These are phyloP conservation scores for Colletotrichum lindemuthianum DNA, from an alignment of 2,329 filamentous ascomycete species.

Conservation along the genomic window DNA sequence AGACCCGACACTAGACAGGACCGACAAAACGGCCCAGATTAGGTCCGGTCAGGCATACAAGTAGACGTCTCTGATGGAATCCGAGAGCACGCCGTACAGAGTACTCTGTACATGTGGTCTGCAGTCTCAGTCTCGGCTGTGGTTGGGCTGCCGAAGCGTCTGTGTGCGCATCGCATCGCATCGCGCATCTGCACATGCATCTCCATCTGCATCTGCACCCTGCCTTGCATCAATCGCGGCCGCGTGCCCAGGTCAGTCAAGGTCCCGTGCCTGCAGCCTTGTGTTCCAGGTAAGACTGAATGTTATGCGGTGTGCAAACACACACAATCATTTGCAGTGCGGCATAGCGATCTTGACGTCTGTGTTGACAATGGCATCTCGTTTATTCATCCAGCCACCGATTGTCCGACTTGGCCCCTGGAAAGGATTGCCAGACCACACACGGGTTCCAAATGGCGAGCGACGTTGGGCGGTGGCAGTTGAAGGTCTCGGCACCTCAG, in stretches of 20 bases:
- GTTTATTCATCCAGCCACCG: not conserved
- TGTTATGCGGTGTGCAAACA: constrained; percentile 16
- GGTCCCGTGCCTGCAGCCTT: not conserved
- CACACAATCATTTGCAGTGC: not conserved
- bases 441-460: constrained; percentile 5
- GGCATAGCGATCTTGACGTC: constrained; percentile 6
- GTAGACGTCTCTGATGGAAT: no score
- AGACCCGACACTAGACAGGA: constrained; percentile 10
- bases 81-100: not conserved
- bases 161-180: constrained; percentile 5
- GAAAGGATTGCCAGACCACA: constrained; percentile 14
- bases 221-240: not conserved
- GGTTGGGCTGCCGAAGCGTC: constrained; percentile 16
- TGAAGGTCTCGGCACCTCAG: constrained; percentile 25
- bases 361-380: not conserved
- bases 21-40: constrained; percentile 7
- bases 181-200: constrained; percentile 6
- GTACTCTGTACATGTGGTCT: no score
- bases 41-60: no score
- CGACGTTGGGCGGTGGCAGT: constrained; percentile 16
- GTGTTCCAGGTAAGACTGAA: constrained; percentile 6
- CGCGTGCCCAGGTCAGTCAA: not conserved
- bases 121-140: not conserved
- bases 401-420: not conserved
- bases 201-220: constrained; percentile 10